These are phyloP conservation scores for Pseudognaphalium luteoalbum DNA, from an alignment of 129 eudicot species.

Conservation along the genomic window DNA sequence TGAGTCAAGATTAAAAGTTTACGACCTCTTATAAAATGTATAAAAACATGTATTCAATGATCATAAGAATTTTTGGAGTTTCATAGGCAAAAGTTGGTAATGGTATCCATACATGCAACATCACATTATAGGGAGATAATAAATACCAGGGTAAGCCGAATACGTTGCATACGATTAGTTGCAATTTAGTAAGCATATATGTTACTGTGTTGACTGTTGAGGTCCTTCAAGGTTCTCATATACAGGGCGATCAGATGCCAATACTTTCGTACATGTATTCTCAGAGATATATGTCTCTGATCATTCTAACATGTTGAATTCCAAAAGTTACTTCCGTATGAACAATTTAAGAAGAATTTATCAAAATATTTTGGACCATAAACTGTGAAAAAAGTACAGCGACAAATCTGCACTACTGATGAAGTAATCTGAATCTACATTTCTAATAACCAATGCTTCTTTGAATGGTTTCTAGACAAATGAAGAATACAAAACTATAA, in stretches of 20 bases:
- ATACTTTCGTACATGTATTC: conserved; percentile 92
- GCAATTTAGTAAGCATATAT: neutral
- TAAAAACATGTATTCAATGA: neutral
- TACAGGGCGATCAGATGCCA: conserved; percentile 83
- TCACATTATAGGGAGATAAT: conserved; percentile 14
- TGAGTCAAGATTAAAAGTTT: too few relatives aligned
- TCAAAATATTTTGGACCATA: neutral
- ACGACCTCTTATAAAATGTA: neutral
- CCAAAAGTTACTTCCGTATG: conserved; percentile 19
- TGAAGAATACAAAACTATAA: conserved; percentile 83
- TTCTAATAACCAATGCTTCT: conserved; percentile 72
- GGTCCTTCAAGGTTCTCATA: conserved; percentile 92
- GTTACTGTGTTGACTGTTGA: conserved; percentile 64
- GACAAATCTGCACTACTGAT: conserved; percentile 83
- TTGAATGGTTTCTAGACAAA: conserved; percentile 84
- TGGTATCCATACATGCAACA: conserved; percentile 61
- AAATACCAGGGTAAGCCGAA: neutral
- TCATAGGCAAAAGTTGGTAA: conserved; percentile 34
- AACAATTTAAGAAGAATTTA: neutral
- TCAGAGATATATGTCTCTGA: conserved; percentile 86
- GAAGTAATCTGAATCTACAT: conserved; percentile 55
- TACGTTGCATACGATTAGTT: neutral
- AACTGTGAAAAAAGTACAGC: conserved; percentile 46
- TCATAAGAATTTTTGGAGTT: neutral
- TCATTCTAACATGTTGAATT: conserved; percentile 46